These are phyloP conservation scores for Fusarium euwallaceae DNA, from an alignment of 2,329 filamentous ascomycete genomes.

Conservation along the genomic window DNA sequence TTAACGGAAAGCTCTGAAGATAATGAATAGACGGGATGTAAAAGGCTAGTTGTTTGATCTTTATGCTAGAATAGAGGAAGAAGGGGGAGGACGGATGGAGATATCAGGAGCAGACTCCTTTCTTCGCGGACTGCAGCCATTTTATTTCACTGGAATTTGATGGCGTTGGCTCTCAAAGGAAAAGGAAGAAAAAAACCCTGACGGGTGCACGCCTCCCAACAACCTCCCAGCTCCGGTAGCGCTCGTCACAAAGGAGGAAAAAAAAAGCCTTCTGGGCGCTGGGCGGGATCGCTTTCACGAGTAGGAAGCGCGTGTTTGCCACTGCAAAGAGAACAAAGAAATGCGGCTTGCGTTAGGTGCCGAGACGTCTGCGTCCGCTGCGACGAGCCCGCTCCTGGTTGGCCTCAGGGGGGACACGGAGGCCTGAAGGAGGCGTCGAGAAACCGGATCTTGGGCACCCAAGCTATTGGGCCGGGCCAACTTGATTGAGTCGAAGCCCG, in stretches of 20 bases:
- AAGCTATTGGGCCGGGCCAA: not conserved
- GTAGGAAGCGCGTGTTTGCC: slow-evolving; percentile 39
- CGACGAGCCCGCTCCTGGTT: slow-evolving; percentile 22
- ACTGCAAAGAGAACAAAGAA: slow-evolving; percentile 46
- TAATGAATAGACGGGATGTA: not conserved
- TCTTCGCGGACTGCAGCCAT: slow-evolving; percentile 11
- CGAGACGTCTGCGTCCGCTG: slow-evolving; percentile 23
- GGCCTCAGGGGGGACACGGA: slow-evolving; percentile 12
- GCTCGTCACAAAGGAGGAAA: slow-evolving; percentile 26
- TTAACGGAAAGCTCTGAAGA: not conserved
- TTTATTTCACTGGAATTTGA: slow-evolving; percentile 41
- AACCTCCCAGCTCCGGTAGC: slow-evolving; percentile 28
- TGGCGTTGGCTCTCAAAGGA: slow-evolving; percentile 33
- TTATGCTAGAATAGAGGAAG: not conserved
- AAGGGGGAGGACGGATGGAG: not conserved
- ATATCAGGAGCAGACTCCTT: slow-evolving; percentile 4
- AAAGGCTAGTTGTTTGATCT: not conserved
- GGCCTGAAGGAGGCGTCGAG: slow-evolving; percentile 26
- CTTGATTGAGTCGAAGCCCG: slow-evolving; percentile 7
- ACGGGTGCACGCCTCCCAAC: slow-evolving; percentile 17
- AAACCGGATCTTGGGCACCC: not conserved
- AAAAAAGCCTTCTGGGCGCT: slow-evolving; percentile 17
- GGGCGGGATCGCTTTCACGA: slow-evolving; percentile 27
- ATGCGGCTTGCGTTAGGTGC: slow-evolving; percentile 37
- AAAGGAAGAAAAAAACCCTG: slow-evolving; percentile 25